A percentile compares a stretch with the other conserved stretches of the same genome.
phyloP scores from a whole-genome alignment of 257 asterid species.

The Solanum sejunctum region DNA sequence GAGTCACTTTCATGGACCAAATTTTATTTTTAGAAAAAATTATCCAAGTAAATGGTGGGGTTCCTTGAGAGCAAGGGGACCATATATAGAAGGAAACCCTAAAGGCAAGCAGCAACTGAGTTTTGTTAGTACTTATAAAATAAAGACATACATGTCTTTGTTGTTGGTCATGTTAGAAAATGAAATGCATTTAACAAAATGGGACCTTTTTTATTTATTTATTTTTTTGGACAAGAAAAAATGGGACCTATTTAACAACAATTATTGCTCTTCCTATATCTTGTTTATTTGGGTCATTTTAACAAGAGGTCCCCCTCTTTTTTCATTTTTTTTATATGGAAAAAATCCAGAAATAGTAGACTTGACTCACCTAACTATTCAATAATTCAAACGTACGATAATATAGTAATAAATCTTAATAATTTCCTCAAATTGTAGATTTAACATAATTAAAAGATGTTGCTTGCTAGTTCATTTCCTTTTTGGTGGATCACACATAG shows the following conservation, averaged over 20 bases:
- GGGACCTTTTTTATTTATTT: constrained; percentile 24
- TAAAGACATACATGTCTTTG: constrained; percentile 30
- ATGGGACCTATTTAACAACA: constrained; percentile 9
- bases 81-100: constrained; percentile 14
- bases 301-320: constrained; percentile 15
- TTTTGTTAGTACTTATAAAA: constrained; percentile 20
- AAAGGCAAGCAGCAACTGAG: constrained; percentile 8
- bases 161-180: constrained; percentile 17
- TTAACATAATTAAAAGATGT: background rate
- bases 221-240: background rate
- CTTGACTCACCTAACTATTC: constrained; percentile 25
- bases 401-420: background rate
- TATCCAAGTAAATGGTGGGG: constrained; percentile 33
- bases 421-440: background rate
- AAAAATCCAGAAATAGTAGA: constrained; percentile 14
- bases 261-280: constrained; percentile 10
- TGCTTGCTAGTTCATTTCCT: background rate
- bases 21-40: background rate
- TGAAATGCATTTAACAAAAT: constrained; percentile 12
- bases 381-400: constrained; percentile 13
- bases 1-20: constrained; percentile 9
- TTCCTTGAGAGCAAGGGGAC: constrained; percentile 23
- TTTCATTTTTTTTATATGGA: background rate
- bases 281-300: constrained; percentile 4
- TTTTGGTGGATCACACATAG: background rate